Conservation (phyloP, 2,329 filamentous ascomycete genomes). For the Bipolaris zeicola region DNA sequence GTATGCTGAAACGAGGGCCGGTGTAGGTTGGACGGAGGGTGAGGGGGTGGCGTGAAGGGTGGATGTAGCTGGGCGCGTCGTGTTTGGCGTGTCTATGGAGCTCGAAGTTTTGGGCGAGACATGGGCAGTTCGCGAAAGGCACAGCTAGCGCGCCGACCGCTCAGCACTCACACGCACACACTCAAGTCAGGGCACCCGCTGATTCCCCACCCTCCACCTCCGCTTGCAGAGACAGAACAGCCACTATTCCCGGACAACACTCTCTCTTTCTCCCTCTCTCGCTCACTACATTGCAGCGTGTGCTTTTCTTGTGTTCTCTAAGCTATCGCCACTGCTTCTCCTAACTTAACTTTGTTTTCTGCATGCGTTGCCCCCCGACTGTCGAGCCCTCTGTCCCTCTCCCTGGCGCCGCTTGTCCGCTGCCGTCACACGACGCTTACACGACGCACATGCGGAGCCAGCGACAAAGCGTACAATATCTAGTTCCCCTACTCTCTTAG, state of each 20-base stretch:
- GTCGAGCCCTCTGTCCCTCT: slow-evolving; percentile 7
- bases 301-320: background rate
- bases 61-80: slow-evolving; percentile 13
- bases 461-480: slow-evolving; percentile 8
- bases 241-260: background rate
- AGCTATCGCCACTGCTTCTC: background rate
- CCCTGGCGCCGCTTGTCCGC: slow-evolving; percentile 1
- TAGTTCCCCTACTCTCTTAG: background rate
- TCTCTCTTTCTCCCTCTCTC: background rate
- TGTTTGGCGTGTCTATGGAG: slow-evolving; percentile 21
- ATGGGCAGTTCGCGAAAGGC: slow-evolving; percentile 17
- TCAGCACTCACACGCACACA: background rate
- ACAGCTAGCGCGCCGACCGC: slow-evolving; percentile 20
- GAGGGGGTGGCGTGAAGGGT: slow-evolving; percentile 1
- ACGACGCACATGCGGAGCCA: slow-evolving; percentile 2
- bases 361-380: background rate
- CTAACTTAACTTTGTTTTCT: background rate
- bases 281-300: background rate
- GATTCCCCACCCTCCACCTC: slow-evolving; percentile 21
- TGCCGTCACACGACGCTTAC: slow-evolving; percentile 14
- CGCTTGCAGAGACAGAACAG: slow-evolving; percentile 15
- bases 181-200: slow-evolving; percentile 12
- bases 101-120: slow-evolving; percentile 21
- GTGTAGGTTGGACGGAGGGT: background rate
- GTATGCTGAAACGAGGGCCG: background rate